Percentiles rank a stretch among this genome's conserved stretches.
Evolutionary conservation across 73 alveolate genomes (phyloP).

Genomic region (Paramecium bursaria): DNA sequence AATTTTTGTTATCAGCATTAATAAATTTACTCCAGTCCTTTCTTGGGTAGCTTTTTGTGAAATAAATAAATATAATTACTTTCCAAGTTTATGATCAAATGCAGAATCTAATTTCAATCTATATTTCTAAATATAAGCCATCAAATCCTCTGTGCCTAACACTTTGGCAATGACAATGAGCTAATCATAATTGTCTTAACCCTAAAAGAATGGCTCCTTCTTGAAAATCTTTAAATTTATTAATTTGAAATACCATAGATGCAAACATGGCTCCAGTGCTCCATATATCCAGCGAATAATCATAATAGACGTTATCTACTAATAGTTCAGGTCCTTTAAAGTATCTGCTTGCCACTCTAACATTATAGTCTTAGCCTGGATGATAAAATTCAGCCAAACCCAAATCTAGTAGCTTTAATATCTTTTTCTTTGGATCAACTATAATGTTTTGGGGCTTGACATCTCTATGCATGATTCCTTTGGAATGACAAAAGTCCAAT

Average conservation of each 20-base stretch:
- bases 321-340: conserved; percentile 97
- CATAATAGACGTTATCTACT: conserved; percentile 86
- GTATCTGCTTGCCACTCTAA: conserved; percentile 96
- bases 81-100: conserved; percentile 71
- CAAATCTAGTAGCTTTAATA: conserved; percentile 95
- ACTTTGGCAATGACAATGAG: conserved; percentile 95
- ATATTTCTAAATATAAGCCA: conserved; percentile 69
- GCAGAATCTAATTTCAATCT: conserved; percentile 74
- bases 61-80: background rate
- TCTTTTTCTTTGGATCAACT: conserved; percentile 91
- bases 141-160: conserved; percentile 91
- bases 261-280: conserved; percentile 94
- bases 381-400: conserved; percentile 98
- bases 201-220: conserved; percentile 98
- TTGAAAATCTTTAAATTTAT: conserved; percentile 82
- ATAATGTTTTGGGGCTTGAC: conserved; percentile 97
- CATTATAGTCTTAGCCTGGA: conserved; percentile 95
- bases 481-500: conserved; percentile 95
- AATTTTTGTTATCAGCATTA: conserved; percentile 87
- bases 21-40: conserved; percentile 77
- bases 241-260: conserved; percentile 78
- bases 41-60: conserved; percentile 47
- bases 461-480: conserved; percentile 98
- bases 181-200: conserved; percentile 97
- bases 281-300: conserved; percentile 94